Base-by-base conservation (phyloP, 352 stramenopile genomes). In the Pythium dissotocum region DNA sequence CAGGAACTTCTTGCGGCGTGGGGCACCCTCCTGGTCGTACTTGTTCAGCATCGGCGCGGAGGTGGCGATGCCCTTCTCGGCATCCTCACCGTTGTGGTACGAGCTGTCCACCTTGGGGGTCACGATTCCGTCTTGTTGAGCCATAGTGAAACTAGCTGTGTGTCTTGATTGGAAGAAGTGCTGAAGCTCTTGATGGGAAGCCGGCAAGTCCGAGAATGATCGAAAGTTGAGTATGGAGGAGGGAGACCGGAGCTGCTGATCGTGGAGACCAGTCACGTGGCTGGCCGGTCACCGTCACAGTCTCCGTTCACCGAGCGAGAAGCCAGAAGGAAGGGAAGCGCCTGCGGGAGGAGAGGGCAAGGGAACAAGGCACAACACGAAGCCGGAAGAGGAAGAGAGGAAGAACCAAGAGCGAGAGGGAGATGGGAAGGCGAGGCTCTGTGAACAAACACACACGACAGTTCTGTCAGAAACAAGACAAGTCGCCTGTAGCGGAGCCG, bases 1-100 rank as follows among this genome's bases (percentile, higher is more conserved):
- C 46, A 88, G 61, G 52, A 89, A 89, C 62, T 59, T 57, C 63
- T 76, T 76, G 65, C 49, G 51, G 36, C 53, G 52, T 32, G 53
- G 62, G 21, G 53, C 49, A 0, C 26, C 35, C 46, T 49, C 46
- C 32, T 61, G 52, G 54, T 68, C 62, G 40, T 48, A 68, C 62
- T 68, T 68, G 60, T 58, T 52, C 18, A 55, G 13, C n/a, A 57
- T 24, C 42, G 62, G 62, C 38, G 32, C 54, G 28, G 36, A 38
- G 1, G 60, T 44, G 21, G 62, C 28, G 33, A 68, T 51, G 54
- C 32, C 62, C 53, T 68, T 68, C 32, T 68, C 62, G 28, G 49
- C 62, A 42, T 68, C 62, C 52, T 68, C 62, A 55, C 62, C 54
- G 42, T 58, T 46, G 53, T 68, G 62, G 62, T 68, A 66, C 18